Conservation (phyloP, 257 asterid genomes). For the Agastache rugosa region DNA sequence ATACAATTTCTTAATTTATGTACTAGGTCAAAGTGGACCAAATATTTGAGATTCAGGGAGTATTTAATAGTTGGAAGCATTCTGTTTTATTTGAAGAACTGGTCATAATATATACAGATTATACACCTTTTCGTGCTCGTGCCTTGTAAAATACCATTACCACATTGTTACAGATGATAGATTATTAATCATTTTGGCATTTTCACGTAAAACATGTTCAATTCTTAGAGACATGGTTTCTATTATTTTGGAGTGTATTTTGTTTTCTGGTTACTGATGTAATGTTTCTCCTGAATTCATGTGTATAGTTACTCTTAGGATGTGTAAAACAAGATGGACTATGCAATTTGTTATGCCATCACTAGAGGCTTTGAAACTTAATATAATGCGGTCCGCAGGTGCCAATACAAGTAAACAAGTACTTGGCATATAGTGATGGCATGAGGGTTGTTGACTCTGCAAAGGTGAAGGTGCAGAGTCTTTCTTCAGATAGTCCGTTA, state of each 20-base stretch:
- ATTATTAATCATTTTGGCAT: neutral
- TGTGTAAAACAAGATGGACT: neutral
- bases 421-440: constrained; percentile 57
- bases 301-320: neutral
- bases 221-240: neutral
- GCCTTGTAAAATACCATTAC: neutral
- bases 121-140: neutral
- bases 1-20: neutral
- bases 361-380: neutral
- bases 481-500: constrained; percentile 33
- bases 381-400: constrained; percentile 38
- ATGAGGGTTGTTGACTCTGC: constrained; percentile 55
- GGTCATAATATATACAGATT: neutral
- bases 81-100: neutral
- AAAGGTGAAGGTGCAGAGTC: constrained; percentile 41
- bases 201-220: neutral
- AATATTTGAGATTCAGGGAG: neutral
- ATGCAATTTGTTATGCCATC: neutral
- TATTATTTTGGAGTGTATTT: neutral
- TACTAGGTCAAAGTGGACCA: neutral
- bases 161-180: neutral
- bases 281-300: neutral
- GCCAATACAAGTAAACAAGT: constrained; percentile 61
- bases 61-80: neutral
- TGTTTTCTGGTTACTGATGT: neutral